These are phyloP conservation scores for Zychaea mexicana DNA, from an alignment of 371 early-diverging fungal genomes.

Conservation along the genomic window DNA sequence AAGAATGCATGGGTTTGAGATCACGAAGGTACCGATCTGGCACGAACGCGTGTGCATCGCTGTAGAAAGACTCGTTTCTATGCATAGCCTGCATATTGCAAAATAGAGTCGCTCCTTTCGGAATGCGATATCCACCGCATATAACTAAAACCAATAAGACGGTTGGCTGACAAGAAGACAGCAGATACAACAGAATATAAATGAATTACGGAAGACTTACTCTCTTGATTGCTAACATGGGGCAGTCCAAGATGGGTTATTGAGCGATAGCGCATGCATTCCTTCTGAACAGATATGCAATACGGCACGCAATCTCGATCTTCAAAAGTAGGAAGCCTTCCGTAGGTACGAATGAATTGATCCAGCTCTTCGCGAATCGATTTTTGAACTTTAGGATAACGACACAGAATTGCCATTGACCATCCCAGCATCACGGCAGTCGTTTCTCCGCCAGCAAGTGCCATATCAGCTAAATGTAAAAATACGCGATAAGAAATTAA, in stretches of 20 bases:
- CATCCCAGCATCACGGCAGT: conserved; percentile 18
- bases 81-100: conserved; percentile 23
- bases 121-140: conserved; percentile 30
- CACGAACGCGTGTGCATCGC: conserved; percentile 15
- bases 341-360: conserved; percentile 10
- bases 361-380: conserved; percentile 14
- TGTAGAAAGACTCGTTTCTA: conserved; percentile 3
- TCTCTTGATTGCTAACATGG: conserved; percentile 21
- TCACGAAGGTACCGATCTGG: conserved; percentile 29
- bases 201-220: conserved; percentile 6
- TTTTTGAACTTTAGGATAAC: conserved; percentile 17
- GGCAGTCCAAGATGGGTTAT: conserved; percentile 9
- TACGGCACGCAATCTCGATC: conserved; percentile 17
- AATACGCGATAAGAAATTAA: neutral
- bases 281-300: conserved; percentile 16
- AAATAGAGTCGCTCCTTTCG: conserved; percentile 27
- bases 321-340: conserved; percentile 16
- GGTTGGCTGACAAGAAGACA: neutral
- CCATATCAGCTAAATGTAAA: conserved; percentile 10
- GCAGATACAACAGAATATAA: neutral
- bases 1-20: neutral
- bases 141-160: conserved; percentile 1
- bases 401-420: conserved; percentile 12
- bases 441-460: conserved; percentile 18
- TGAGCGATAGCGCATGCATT: conserved; percentile 23